These are phyloP conservation scores for Hypoxylon sp. DNA, from an alignment of 2,329 filamentous ascomycete species.

Conservation along the genomic window DNA sequence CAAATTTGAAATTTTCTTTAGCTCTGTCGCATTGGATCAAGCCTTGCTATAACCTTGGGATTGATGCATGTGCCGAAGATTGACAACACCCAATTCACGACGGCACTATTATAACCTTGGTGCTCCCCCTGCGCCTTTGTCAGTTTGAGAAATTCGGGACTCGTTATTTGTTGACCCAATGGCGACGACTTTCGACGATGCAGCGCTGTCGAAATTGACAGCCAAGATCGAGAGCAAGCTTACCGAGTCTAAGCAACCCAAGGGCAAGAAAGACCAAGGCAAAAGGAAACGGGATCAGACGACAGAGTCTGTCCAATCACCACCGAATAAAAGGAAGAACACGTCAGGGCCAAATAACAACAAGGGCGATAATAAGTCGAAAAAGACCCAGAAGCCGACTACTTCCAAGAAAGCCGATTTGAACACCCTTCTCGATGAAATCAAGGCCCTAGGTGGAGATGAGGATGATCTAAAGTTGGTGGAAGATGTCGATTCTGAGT, in stretches of 20 bases:
- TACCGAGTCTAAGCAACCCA: slow-evolving; percentile 54
- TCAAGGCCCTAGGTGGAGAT: slow-evolving; percentile 74
- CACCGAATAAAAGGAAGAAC: slow-evolving; percentile 50
- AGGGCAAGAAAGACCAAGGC: slow-evolving; percentile 47
- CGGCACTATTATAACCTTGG: background rate
- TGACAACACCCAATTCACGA: slow-evolving; percentile 7
- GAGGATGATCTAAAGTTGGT: slow-evolving; percentile 75
- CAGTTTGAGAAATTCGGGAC: background rate
- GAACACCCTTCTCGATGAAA: slow-evolving; percentile 70
- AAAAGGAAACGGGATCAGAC: slow-evolving; percentile 63
- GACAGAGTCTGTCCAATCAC: slow-evolving; percentile 44
- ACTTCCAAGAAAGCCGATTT: slow-evolving; percentile 49
- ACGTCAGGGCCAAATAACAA: slow-evolving; percentile 34
- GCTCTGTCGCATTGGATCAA: slow-evolving; percentile 28
- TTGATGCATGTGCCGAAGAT: slow-evolving; percentile 2
- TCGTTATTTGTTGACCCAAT: slow-evolving; percentile 39
- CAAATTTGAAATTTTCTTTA: slow-evolving; percentile 39
- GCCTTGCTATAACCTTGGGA: background rate
- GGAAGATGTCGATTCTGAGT: slow-evolving; percentile 67
- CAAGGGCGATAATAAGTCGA: slow-evolving; percentile 21
- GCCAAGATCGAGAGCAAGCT: slow-evolving; percentile 70
- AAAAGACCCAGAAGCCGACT: slow-evolving; percentile 17
- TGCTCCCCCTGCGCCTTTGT: background rate
- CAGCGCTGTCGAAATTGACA: slow-evolving; percentile 67
- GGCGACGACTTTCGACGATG: slow-evolving; percentile 63